Base-by-base conservation (phyloP, 805 yeast genomes). In the Starmera dryadoides region DNA sequence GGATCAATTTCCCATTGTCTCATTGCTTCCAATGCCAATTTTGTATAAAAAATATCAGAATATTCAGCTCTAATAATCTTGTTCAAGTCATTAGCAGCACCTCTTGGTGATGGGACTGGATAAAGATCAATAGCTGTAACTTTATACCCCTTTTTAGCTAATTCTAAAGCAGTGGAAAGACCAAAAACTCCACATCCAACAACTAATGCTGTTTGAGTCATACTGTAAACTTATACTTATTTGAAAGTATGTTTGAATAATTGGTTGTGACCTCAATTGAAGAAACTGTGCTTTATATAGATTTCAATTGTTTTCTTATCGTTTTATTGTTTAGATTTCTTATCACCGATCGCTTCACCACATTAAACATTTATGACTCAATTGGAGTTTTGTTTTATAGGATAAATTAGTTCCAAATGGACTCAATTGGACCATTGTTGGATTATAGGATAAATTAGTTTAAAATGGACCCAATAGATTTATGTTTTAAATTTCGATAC, bases 1-100 rank as follows among this genome's bases (percentile, higher is more conserved):
- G 64, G 61, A 39, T 67, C 61, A 11, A 40, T 45, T 18, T 53
- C 53, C 73, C 75, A 71, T 39, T 51, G 40, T 9, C 52, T 39
- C 32, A 68, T 48, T 2, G 78, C 76, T 45, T 73, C 77, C 4
- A 69, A 56, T 4, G 73, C 58, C 47, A 73, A 42, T 34, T 56
- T 54, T 4, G 75, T 53, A 41, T 72, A 71, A n/a, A 59, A 49
- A 23, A 55, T 32, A 39, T 71, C 73, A 5, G 63, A 51, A 43
- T 73, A 73, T 44, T 72, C 78, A 0, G 70, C 58, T 36, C 77
- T 55, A 14, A 73, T 62, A 35, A 73, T 71, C 47, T 73, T 71
- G 47, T 73, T 73, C 38, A 59, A 59, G 43, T 73, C 79, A 39
- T 60, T 63, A 9, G 75, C 67, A 22, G 77, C 76, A 3, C 75